Percentiles rank a stretch among this genome's conserved stretches.
Evolutionary conservation across 352 stramenopile species (phyloP).

Genomic region (Thraustochytrium striatum): DNA sequence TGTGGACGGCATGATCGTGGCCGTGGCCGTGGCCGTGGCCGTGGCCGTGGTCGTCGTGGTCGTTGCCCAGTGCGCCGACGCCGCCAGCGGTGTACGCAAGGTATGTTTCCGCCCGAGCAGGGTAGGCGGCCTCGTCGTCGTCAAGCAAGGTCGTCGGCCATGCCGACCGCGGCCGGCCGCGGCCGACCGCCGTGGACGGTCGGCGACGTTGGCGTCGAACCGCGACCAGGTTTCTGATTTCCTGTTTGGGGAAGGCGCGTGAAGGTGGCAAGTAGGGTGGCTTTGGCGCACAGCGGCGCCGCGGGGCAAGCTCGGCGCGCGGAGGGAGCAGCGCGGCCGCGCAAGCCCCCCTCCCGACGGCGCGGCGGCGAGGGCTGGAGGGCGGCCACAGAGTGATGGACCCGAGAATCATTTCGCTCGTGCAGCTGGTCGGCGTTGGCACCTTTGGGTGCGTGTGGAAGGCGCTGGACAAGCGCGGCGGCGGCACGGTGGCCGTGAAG

Average conservation of each 20-base stretch:
- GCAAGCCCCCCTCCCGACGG: background rate
- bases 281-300: background rate
- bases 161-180: too few species aligned
- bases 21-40: too few species aligned
- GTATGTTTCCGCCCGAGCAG: too few species aligned
- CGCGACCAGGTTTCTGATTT: background rate
- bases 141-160: too few species aligned
- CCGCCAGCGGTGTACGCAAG: too few species aligned
- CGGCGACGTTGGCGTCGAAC: too few species aligned
- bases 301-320: background rate
- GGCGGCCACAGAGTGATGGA: background rate
- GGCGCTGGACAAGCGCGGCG: slow-evolving; percentile 58
- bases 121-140: too few species aligned
- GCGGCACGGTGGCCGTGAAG: slow-evolving; percentile 65
- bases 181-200: too few species aligned
- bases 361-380: background rate
- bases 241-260: background rate
- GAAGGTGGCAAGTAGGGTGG: background rate
- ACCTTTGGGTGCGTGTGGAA: slow-evolving; percentile 67
- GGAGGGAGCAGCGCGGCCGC: background rate
- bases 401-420: slow-evolving; percentile 47
- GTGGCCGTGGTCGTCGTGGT: too few species aligned
- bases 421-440: slow-evolving; percentile 63
- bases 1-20: too few species aligned
- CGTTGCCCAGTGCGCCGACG: too few species aligned